Base-by-base conservation (phyloP, 2,329 filamentous ascomycete species). In the Aspergillus thermomutatus region DNA sequence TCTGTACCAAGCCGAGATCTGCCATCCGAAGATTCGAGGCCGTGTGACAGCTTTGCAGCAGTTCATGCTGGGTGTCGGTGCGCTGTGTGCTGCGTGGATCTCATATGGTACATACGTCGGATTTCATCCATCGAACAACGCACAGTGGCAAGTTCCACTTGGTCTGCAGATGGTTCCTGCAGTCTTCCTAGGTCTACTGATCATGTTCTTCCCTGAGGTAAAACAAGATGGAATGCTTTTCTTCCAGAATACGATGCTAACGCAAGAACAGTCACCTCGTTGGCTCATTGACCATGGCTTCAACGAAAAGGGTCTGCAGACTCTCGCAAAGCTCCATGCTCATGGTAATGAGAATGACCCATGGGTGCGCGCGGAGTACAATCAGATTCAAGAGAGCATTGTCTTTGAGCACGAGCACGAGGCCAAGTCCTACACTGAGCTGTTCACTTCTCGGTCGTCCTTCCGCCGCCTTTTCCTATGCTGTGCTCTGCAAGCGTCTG, bases 31-130 rank as follows among this genome's bases (percentile, higher is more conserved):
- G 56, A 93, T 93, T 66, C 84, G 90, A 70, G 90, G 90, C 11
- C 80, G 86, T 60, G 82, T 94, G 31, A 92, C 89, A 0, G 83
- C 85, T 28, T 78, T 93, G 3, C 90, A 92, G 71, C 90, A 92
- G 66, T 92, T 92, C 68, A 92, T 92, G 89, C 72, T 93, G 52
- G 90, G 89, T 1, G 83, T 93, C 27, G 90, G 90, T 55, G 79
- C 88, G 17, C 81, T 94, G 1, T 75, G 86, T 17, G 90, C 90
- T 0, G 81, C 85, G 0, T 92, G 89, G 89, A 84, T 89, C 49
- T 86, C 85, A 0, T 93, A 87, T 59, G 90, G 86, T 47, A 80
- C 79, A 3, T 83, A 83, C 60, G 76, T 80, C 43, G 77, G 79
- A 17, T 82, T 85, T 57, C 62, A 72, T 1, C 66, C 73, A 1